Evolutionary conservation across 2,329 filamentous ascomycete species (phyloP), one percentile per base, ranked within the genome.

Genomic region (Dothiorella sarmentorum): DNA sequence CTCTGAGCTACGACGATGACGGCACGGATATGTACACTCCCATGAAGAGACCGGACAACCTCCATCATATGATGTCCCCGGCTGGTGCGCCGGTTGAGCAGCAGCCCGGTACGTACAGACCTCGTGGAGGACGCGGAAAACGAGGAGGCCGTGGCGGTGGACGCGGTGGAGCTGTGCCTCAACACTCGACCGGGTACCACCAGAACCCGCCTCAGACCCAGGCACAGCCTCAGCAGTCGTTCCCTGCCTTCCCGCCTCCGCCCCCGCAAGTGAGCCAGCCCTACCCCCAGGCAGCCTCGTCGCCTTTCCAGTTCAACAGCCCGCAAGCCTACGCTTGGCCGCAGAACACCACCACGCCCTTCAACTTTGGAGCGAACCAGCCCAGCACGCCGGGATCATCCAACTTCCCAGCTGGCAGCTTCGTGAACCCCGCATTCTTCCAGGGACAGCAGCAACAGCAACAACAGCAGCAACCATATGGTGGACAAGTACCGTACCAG

Each of bases 21-120:
- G 71, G 73, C 20, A 64, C 70, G 6, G 76, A 76, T 40, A 77
- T 78, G 70, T 80, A 80, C 65, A 77, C 70, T 33, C 77, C 77
- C 6, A 69, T 80, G 18, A 73, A 75, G 44, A 67, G 78, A 45
- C 78, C 78, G 3, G 75, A 78, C 38, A 75, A 78, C 58, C 74
- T 79, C 43, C 71, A 75, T 38, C 68, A 78, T 44, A 76, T 78
- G 65, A 53, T 53, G 49, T 70, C 72, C n/a, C 61, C 60, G 18
- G 71, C 71, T 38, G 69, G 68, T 31, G 70, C 72, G 17, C 73
- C 73, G 20, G 62, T 72, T 17, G 69, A 72, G 64, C 66, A 71
- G 56, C 64, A 52, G 49, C 57, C 51, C 11, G 71, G 70, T 68
- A 69, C 56, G 61, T 53, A 70, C 63, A 69, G 68, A 18, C 69